A percentile compares a stretch with the other conserved stretches of the same genome.
These are phyloP conservation scores for Phaeosphaeriaceae sp. DNA, from an alignment of 2,329 filamentous ascomycete genomes.

Conservation along the genomic window DNA sequence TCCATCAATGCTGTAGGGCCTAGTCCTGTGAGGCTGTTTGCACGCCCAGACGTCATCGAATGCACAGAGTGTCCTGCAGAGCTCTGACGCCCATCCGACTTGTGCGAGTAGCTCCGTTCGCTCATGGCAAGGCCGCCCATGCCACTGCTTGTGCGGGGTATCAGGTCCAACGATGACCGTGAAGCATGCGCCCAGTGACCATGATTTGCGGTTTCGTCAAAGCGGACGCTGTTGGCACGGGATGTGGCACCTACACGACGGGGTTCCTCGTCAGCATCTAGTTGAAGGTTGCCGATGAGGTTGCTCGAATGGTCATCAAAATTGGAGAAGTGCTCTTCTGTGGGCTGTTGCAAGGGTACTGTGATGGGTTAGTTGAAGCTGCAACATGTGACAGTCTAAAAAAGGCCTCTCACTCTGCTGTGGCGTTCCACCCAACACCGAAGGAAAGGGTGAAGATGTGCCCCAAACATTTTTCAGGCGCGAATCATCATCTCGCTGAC, in stretches of 20 bases:
- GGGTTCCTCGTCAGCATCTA: conserved; percentile 87
- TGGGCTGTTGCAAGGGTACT: conserved; percentile 81
- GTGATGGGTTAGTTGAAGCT: conserved; percentile 20
- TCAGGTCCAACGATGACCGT: conserved; percentile 82
- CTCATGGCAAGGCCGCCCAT: conserved; percentile 81
- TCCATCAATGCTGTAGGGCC: conserved; percentile 81
- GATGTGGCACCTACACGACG: conserved; percentile 86
- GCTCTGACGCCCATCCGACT: conserved; percentile 93
- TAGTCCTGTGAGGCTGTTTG: conserved; percentile 72
- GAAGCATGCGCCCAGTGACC: conserved; percentile 86
- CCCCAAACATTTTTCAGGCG: conserved; percentile 85
- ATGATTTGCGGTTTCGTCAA: conserved; percentile 93
- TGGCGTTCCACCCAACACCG: conserved; percentile 78
- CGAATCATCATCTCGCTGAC: conserved; percentile 67
- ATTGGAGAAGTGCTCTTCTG: conserved; percentile 85
- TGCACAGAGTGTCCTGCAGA: conserved; percentile 85
- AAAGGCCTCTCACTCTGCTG: conserved; percentile 73
- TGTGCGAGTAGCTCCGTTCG: conserved; percentile 90
- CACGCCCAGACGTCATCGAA: conserved; percentile 78
- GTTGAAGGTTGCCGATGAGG: conserved; percentile 78
- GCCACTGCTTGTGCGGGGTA: conserved; percentile 78
- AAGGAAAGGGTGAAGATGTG: conserved; percentile 85
- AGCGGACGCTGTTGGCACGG: conserved; percentile 94
- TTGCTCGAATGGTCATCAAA: conserved; percentile 86
- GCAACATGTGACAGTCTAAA: background rate